Base-by-base conservation (phyloP, 441 rosid genomes). In the Rhodomyrtus psidioides region DNA sequence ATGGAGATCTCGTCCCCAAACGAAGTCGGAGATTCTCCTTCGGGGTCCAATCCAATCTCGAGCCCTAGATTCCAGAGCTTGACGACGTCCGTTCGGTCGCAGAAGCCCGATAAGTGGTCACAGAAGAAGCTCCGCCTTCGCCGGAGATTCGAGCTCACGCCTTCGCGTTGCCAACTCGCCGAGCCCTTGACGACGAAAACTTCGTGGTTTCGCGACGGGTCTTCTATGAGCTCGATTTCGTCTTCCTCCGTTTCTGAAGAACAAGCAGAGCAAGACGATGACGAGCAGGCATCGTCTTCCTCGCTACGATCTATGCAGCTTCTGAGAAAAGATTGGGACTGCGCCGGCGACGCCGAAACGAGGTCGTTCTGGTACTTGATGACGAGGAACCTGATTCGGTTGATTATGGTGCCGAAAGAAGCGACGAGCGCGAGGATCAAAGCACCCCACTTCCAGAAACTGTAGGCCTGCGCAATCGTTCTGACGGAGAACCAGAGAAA, bases 381-480 rank as follows among this genome's bases (percentile, higher is more conserved):
- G 49, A 92, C 86, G 56, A 93, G 89, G 74, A 84, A 26, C 74
- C 92, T 95, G 87, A 93, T 46, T 84, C 89, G 90, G 42, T 88
- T 89, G 82, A 93, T 55, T 49, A 96, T 85, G 82, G 95, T 83
- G 19, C 94, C 87, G 85, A 96, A 89, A 16, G 94, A 92, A 84
- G 98, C 98, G 30, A 94, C 56, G 1, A 96, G 55, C 58, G 95
- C 94, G 44, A 95, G 90, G 53, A 94, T 84, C 24, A 94, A 84
- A 87, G 93, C 93, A 6, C 93, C 93, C 96, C 96, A 94, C 85
- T 93, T 94, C 92, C 92, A 94, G 26, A 94, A 89, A 75, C 85
- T 85, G 85, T 86, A 92, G 56, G 91, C 87, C n/a, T 88, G 89
- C 57, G 87, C 88, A 49, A 91, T 30, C 53, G 84, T 89, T 39